Percentiles rank a stretch among this genome's conserved stretches.
Conservation (phyloP, 306 rosid genomes). For the Arachis stenosperma region DNA sequence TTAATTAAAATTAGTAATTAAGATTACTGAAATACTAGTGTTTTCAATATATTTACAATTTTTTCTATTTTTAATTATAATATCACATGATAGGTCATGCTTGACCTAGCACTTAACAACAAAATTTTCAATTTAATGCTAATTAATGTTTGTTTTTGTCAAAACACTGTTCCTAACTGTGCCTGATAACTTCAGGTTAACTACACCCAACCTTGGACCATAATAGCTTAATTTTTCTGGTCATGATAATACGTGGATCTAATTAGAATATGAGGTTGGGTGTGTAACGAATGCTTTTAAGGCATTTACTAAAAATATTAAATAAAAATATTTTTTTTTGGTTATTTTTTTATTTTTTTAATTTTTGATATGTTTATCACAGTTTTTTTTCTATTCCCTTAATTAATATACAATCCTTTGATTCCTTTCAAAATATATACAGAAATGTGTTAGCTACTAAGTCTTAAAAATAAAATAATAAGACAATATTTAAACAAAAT, state of each 20-base stretch:
- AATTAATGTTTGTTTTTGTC: neutral
- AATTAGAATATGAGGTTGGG: neutral
- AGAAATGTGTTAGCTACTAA: neutral
- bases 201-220: neutral
- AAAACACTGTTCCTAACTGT: neutral
- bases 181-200: neutral
- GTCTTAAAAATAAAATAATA: neutral
- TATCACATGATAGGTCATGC: conserved; percentile 14
- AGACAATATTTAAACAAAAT: neutral
- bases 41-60: too few species aligned
- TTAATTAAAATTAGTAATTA: too few species aligned
- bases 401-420: too few species aligned
- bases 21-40: too few species aligned
- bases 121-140: neutral
- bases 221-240: neutral
- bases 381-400: too few species aligned
- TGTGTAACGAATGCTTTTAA: too few species aligned
- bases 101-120: neutral
- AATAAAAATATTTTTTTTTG: too few species aligned
- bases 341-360: too few species aligned
- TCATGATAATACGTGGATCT: neutral
- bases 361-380: too few species aligned
- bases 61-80: neutral
- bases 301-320: too few species aligned
- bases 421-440: neutral